Conservation (phyloP, 2,329 filamentous ascomycete species). For the Stachybotrys echinatus region DNA sequence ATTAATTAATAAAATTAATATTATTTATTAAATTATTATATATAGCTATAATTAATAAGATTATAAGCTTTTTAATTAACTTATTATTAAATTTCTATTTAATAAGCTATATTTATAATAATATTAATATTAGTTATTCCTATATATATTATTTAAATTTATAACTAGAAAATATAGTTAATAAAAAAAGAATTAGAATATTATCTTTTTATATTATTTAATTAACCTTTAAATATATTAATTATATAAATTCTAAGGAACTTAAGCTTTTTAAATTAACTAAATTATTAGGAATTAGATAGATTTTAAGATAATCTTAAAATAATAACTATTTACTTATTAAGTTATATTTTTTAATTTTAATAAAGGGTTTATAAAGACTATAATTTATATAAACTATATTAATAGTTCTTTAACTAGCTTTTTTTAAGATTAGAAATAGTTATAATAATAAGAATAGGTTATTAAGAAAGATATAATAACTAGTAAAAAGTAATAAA, state of each 20-base stretch:
- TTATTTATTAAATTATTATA: conserved; percentile 9
- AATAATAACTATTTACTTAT: no score
- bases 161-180: conserved; percentile 1
- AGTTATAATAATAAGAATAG: no score
- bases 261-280: not conserved
- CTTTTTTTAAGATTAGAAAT: no score
- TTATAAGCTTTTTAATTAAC: not conserved
- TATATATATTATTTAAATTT: not conserved
- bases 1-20: conserved; percentile 7
- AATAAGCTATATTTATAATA: conserved; percentile 3
- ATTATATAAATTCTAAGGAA: conserved; percentile 1
- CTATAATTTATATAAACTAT: not conserved
- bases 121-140: conserved; percentile 1
- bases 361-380: conserved; percentile 1
- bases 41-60: not conserved
- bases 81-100: conserved; percentile 6
- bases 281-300: not conserved
- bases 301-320: no score
- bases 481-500: no score
- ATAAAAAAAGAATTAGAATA: conserved; percentile 6
- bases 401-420: no score
- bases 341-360: conserved; percentile 1
- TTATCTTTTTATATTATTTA: conserved; percentile 12
- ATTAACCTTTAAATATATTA: conserved; percentile 6
- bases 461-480: no score